phyloP scores from a whole-genome alignment of 2,329 filamentous ascomycete species.

The Neofusicoccum laricinum region DNA sequence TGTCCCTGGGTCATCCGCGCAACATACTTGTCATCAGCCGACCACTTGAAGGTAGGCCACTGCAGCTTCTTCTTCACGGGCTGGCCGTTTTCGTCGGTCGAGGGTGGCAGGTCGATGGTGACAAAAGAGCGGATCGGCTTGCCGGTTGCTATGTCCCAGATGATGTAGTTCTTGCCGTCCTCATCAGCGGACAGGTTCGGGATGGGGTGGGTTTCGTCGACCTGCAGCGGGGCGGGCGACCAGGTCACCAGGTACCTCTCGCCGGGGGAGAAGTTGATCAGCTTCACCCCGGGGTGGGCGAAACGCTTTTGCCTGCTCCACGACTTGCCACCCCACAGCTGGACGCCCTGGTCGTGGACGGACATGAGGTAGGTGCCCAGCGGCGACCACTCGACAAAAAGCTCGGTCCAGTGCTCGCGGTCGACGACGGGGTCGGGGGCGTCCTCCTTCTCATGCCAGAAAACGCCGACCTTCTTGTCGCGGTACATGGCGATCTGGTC shows the following conservation, averaged over 20 bases:
- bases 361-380: constrained; percentile 91
- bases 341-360: constrained; percentile 92
- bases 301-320: constrained; percentile 93
- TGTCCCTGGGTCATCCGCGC: constrained; percentile 84
- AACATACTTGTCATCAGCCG: constrained; percentile 93
- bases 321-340: constrained; percentile 88
- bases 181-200: constrained; percentile 75
- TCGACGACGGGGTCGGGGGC: constrained; percentile 84
- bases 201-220: constrained; percentile 84
- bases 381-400: constrained; percentile 97
- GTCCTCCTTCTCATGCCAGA: constrained; percentile 98
- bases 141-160: constrained; percentile 91
- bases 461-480: constrained; percentile 87
- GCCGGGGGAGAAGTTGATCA: constrained; percentile 89
- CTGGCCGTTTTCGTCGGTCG: constrained; percentile 59
- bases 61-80: constrained; percentile 86
- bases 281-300: constrained; percentile 90
- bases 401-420: constrained; percentile 94
- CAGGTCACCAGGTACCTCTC: constrained; percentile 96
- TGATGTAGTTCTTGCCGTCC: constrained; percentile 98
- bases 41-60: constrained; percentile 99
- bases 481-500: constrained; percentile 97
- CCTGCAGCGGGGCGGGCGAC: constrained; percentile 90
- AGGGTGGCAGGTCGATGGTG: constrained; percentile 74
- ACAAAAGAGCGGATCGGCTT: constrained; percentile 91